Percentiles rank a stretch among this genome's conserved stretches.
These are phyloP conservation scores for Venustampulla echinocandica DNA, from an alignment of 495 filamentous ascomycete genomes.

Conservation along the genomic window DNA sequence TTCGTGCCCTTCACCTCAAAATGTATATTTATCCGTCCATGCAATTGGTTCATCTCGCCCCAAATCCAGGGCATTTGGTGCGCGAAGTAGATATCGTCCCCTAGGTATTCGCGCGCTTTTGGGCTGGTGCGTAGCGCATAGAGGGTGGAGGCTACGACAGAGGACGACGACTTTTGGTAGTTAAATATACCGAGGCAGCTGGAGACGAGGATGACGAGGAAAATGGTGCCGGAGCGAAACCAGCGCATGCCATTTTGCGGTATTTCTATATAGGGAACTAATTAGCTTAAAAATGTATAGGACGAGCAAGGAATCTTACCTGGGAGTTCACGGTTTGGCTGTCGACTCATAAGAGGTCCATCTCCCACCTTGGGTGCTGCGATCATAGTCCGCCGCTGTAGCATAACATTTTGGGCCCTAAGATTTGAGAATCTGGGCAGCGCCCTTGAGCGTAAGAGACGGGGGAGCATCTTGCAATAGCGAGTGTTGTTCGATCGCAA, in stretches of 20 bases:
- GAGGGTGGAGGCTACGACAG: conserved; percentile 73
- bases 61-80: conserved; percentile 85
- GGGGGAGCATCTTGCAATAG: conserved; percentile 16
- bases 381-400: conserved; percentile 18
- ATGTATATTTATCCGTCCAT: conserved; percentile 78
- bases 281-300: not conserved
- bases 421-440: conserved; percentile 6
- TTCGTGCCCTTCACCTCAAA: conserved; percentile 84
- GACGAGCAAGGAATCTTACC: conserved; percentile 28
- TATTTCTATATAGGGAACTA: conserved; percentile 14
- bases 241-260: conserved; percentile 25
- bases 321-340: conserved; percentile 74
- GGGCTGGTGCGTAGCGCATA: conserved; percentile 81
- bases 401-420: conserved; percentile 1
- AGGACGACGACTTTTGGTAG: conserved; percentile 84
- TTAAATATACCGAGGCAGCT: conserved; percentile 87
- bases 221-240: conserved; percentile 43
- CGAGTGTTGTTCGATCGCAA: not conserved
- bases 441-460: conserved; percentile 16
- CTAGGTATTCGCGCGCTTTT: conserved; percentile 63
- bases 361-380: conserved; percentile 40
- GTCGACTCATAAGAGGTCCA: conserved; percentile 71
- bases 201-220: conserved; percentile 48
- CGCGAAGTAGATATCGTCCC: conserved; percentile 89
- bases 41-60: conserved; percentile 89